A percentile compares a stretch with the other conserved stretches of the same genome.
Evolutionary conservation across 768 basidiomycete genomes (phyloP).

Genomic region (Goffeauzyma gilvescens): DNA sequence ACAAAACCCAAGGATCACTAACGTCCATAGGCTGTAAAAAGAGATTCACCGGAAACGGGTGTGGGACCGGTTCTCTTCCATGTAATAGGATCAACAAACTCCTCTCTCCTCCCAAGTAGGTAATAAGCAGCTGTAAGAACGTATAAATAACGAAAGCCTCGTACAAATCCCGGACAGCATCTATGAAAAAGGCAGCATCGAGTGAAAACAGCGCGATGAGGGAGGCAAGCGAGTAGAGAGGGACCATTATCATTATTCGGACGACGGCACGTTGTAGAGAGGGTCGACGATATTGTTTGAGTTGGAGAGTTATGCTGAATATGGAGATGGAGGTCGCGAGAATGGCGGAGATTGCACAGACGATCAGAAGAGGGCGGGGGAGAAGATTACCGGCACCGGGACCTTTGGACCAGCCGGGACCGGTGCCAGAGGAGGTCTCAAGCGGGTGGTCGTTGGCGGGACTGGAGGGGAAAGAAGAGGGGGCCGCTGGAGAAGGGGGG

Average conservation of each 20-base stretch:
- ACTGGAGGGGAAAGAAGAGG: conserved; percentile 9
- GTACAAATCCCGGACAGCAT: conserved; percentile 83
- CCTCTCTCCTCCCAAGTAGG: conserved; percentile 59
- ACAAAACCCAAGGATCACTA: conserved; percentile 82
- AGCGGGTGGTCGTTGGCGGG: neutral
- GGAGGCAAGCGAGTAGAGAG: conserved; percentile 75
- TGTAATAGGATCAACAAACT: conserved; percentile 80
- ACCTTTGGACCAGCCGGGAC: conserved; percentile 11
- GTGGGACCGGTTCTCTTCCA: conserved; percentile 68
- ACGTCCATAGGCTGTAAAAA: conserved; percentile 73
- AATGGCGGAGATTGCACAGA: conserved; percentile 14
- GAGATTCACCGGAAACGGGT: conserved; percentile 69
- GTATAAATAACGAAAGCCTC: conserved; percentile 40
- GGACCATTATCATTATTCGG: conserved; percentile 86
- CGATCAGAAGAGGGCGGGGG: conserved; percentile 26
- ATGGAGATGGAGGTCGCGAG: conserved; percentile 27
- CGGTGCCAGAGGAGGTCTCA: neutral
- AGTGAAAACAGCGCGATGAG: conserved; percentile 83
- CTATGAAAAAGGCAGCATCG: conserved; percentile 89
- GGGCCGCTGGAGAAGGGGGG: conserved; percentile 1
- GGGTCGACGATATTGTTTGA: conserved; percentile 31
- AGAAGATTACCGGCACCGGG: conserved; percentile 23
- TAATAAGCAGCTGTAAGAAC: conserved; percentile 27
- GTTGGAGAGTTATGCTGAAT: conserved; percentile 31
- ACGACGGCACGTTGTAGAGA: conserved; percentile 55